Conservation (phyloP, 306 rosid genomes). For the Hippophae gyantsensis region DNA sequence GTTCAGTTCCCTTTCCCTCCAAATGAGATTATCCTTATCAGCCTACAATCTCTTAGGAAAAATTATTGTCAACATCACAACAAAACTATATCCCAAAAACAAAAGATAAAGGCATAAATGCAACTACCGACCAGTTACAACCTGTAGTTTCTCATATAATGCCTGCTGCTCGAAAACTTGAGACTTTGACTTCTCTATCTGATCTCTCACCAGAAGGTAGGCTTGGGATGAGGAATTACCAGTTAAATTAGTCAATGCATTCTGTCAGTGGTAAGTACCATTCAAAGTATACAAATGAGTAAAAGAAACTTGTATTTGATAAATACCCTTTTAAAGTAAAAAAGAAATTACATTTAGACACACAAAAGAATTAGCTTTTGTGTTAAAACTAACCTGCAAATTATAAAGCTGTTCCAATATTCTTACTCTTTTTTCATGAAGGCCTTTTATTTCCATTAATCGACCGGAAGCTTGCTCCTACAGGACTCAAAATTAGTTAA, state of each 20-base stretch:
- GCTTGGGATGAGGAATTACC: slow-evolving; percentile 60
- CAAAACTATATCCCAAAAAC: slow-evolving; percentile 14
- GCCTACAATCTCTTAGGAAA: slow-evolving; percentile 40
- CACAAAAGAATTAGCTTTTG: neutral
- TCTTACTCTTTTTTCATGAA: slow-evolving; percentile 71
- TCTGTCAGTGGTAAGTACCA: slow-evolving; percentile 40
- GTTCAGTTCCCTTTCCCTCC: slow-evolving; percentile 83
- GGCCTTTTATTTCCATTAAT: slow-evolving; percentile 49
- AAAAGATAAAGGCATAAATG: slow-evolving; percentile 33
- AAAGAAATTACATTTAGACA: neutral
- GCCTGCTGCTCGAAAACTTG: slow-evolving; percentile 61
- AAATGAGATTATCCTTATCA: slow-evolving; percentile 85
- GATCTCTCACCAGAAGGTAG: slow-evolving; percentile 63
- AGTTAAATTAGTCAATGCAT: slow-evolving; percentile 59
- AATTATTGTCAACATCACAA: slow-evolving; percentile 26
- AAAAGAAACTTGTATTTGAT: neutral
- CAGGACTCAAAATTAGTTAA: slow-evolving; percentile 22
- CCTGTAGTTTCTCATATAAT: slow-evolving; percentile 84
- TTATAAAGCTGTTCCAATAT: slow-evolving; percentile 62
- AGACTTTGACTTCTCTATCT: slow-evolving; percentile 58
- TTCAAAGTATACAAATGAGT: slow-evolving; percentile 17
- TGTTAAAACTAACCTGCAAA: slow-evolving; percentile 54
- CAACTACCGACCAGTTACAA: slow-evolving; percentile 88
- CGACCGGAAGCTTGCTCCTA: slow-evolving; percentile 67
- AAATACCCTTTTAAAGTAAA: neutral